Conservation (phyloP, 345 rosid species). For the Geranium brycei region DNA sequence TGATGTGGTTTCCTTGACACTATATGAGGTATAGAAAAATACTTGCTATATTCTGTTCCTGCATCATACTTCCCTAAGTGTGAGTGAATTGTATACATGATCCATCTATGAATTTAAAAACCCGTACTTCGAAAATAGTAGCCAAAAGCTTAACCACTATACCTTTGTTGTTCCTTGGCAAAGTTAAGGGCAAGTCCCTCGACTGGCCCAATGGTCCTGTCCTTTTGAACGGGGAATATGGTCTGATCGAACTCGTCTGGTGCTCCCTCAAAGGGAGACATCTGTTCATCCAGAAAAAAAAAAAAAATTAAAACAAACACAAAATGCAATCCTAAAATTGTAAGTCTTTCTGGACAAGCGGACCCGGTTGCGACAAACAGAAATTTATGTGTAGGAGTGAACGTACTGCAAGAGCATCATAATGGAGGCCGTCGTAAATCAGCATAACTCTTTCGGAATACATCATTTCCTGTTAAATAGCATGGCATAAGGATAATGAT, state of each 20-base stretch:
- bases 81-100: background rate
- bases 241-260: slow-evolving; percentile 90
- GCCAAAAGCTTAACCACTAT: background rate
- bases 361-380: background rate
- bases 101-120: background rate
- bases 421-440: slow-evolving; percentile 90
- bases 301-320: no score
- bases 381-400: slow-evolving; percentile 9
- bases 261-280: slow-evolving; percentile 74
- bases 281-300: slow-evolving; percentile 16
- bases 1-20: no score
- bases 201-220: slow-evolving; percentile 46
- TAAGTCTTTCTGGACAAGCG: no score
- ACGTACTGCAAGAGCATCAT: slow-evolving; percentile 87
- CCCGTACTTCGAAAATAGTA: background rate
- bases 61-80: no score
- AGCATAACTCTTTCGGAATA: slow-evolving; percentile 74
- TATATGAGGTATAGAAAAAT: no score
- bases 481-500: background rate
- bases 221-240: slow-evolving; percentile 47
- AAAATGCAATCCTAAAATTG: no score
- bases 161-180: slow-evolving; percentile 77
- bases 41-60: no score
- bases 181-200: slow-evolving; percentile 51
- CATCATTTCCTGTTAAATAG: slow-evolving; percentile 42